Evolutionary conservation across 495 filamentous ascomycete genomes (phyloP), one percentile per base, ranked within the genome.

Genomic region (Podospora bellae-mahoneyi): DNA sequence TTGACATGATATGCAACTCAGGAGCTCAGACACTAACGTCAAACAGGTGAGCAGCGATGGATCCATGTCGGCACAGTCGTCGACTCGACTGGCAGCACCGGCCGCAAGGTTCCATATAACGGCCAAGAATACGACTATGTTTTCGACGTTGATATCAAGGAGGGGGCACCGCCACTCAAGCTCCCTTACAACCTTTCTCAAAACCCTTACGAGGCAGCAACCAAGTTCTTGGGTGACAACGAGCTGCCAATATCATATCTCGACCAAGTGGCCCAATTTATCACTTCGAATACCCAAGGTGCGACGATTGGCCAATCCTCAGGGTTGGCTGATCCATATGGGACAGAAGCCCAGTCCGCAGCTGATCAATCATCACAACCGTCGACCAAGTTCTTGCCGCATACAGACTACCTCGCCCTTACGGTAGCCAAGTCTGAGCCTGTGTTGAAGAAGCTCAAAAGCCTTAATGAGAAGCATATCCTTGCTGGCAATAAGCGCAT

Each of bases 41-140:
- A 27, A 4, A 10, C 59, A 77, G 80, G 78, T 44, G 79, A 84
- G 68, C 75, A 81, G 39, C 73, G 81, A 72, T 99, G 95, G 95
- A 85, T 92, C 62, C 90, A 89, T 66, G 88, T 99, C 3, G 95
- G 95, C 61, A 97, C 92, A 0, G 96, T 98, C 18, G 95, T 99
- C 19, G 94, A 96, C 67, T 87, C 92, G 2, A 90, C 89, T 44
- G 94, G 90, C 39, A 95, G 92, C 75, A 92, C 88, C 67, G 90
- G 91, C 3, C 84, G 84, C 59, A 87, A 87, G 75, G 82, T 84
- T n/a, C 80, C 89, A 56, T 91, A 94, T 74, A 77, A 89, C 2
- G 96, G 96, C 26, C 88, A 94, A 76, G 92, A 97, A 65, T 99
- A 96, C 75, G 96, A 99, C 72, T 97, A 92, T 76, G 96, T 99